Percentiles rank a stretch among this genome's conserved stretches.
phyloP scores from a whole-genome alignment of 441 rosid genomes.

The Aquilaria agallochum region DNA sequence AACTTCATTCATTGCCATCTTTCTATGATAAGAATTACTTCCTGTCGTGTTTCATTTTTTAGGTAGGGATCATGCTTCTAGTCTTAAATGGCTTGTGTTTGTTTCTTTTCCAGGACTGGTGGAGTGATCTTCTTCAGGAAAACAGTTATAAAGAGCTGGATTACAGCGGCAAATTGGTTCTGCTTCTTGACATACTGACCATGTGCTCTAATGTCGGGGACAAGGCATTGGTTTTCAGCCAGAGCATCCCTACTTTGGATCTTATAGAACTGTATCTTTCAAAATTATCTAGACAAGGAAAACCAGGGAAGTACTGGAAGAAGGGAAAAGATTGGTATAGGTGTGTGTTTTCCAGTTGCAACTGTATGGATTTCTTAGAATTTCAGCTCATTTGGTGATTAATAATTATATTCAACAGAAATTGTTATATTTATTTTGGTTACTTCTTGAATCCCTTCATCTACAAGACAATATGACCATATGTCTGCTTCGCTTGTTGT shows the following conservation, averaged over 20 bases:
- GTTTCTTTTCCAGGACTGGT: conserved; percentile 70
- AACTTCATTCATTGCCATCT: background rate
- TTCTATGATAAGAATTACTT: conserved; percentile 3
- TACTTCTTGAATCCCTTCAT: too few relatives aligned
- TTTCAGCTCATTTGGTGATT: background rate
- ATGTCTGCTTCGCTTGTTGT: too few relatives aligned
- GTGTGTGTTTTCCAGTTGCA: conserved; percentile 36
- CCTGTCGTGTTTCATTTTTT: conserved; percentile 7
- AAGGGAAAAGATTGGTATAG: conserved; percentile 99
- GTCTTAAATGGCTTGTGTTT: conserved; percentile 3
- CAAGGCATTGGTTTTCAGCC: conserved; percentile 96
- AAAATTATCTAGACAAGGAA: conserved; percentile 67
- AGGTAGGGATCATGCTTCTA: background rate
- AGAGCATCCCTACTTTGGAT: conserved; percentile 98
- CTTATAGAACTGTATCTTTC: conserved; percentile 95
- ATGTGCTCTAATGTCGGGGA: conserved; percentile 78
- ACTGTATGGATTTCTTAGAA: background rate
- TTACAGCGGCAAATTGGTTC: conserved; percentile 97
- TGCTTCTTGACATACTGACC: conserved; percentile 87
- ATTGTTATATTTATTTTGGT: too few relatives aligned
- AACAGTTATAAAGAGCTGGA: conserved; percentile 66
- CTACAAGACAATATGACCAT: too few relatives aligned
- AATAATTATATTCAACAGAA: too few relatives aligned
- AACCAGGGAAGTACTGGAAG: conserved; percentile 86
- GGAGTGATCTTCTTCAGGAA: conserved; percentile 89